These are phyloP conservation scores for Cinnamomum chago DNA, from an alignment of 164 flowering plant species.

Conservation along the genomic window DNA sequence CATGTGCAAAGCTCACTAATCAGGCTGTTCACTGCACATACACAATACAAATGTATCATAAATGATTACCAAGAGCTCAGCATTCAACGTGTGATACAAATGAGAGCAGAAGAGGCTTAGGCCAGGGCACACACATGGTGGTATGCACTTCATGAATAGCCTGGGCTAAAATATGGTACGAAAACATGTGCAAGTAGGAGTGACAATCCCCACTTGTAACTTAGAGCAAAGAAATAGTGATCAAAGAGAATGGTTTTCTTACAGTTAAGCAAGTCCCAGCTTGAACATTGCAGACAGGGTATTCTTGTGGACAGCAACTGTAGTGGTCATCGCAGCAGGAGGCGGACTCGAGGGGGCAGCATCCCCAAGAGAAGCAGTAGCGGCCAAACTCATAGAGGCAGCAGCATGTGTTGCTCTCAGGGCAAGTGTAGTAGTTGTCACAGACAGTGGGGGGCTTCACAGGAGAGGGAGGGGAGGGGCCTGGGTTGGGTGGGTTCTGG, in stretches of 20 bases:
- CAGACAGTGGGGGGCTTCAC: slow-evolving; percentile 56
- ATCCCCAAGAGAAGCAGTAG: slow-evolving; percentile 82
- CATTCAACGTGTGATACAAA: no score
- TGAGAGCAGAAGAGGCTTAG: no score
- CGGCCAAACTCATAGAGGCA: slow-evolving; percentile 45
- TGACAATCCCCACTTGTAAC: background rate
- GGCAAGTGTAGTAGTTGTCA: slow-evolving; percentile 60
- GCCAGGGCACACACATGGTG: no score
- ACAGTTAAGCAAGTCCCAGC: slow-evolving; percentile 78
- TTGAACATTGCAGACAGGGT: slow-evolving; percentile 66
- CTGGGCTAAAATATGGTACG: no score
- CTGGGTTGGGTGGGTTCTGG: slow-evolving; percentile 86
- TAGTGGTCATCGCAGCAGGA: slow-evolving; percentile 80
- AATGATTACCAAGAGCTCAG: no score
- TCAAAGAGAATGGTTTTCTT: background rate
- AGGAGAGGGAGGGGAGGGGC: slow-evolving; percentile 85
- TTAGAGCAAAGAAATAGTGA: background rate
- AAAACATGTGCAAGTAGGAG: background rate
- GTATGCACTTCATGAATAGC: no score
- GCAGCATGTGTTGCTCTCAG: slow-evolving; percentile 70
- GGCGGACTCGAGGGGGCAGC: slow-evolving; percentile 90
- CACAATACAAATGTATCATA: no score
- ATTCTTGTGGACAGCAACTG: slow-evolving; percentile 93
- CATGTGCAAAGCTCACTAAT: background rate
- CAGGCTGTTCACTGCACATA: no score